Evolutionary conservation across 257 asterid genomes (phyloP), one percentile per base, ranked within the genome.

Genomic region (Fraxinus excelsior): DNA sequence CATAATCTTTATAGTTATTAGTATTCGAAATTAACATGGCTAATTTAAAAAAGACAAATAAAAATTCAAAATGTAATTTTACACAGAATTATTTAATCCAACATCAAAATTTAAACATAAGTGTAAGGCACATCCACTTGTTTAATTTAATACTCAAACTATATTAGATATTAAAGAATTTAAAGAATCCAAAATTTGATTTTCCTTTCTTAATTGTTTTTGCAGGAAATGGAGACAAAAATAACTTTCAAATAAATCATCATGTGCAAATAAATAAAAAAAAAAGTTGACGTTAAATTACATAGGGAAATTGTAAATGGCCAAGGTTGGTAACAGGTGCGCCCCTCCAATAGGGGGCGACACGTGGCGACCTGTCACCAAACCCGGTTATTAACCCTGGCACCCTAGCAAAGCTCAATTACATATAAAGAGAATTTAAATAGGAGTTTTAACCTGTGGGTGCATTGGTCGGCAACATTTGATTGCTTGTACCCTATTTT

Each of bases 401-500:
- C n/a, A n/a, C n/a, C n/a, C n/a, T n/a, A n/a, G n/a, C n/a, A n/a
- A n/a, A n/a, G n/a, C n/a, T n/a, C n/a, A n/a, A n/a, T n/a, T n/a
- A n/a, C n/a, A n/a, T 46, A 46, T 23, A 1, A 3, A 40, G 68
- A 62, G 8, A 69, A 13, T 37, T 69, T 19, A 34, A 16, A 34
- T 18, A n/a, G 7, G 49, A 40, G 49, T 40, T 40, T 40, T 42
- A 18, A 80, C 96, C 93, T 90, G 85, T 90, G 90, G 74, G 85
- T 89, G 85, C 96, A 91, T 42, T 91, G 91, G 58, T 82, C 86
- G 80, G 81, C 94, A 76, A 91, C 85, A 76, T 74, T 85, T 69
- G 96, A 91, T 81, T 84, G 80, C 76, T 85, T 82, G 82, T 49
- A 91, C 7, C 94, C 92, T 60, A 79, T 70, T 19, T 77, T 64